phyloP scores from a whole-genome alignment of 345 rosid species.

The Nasturtium officinale region DNA sequence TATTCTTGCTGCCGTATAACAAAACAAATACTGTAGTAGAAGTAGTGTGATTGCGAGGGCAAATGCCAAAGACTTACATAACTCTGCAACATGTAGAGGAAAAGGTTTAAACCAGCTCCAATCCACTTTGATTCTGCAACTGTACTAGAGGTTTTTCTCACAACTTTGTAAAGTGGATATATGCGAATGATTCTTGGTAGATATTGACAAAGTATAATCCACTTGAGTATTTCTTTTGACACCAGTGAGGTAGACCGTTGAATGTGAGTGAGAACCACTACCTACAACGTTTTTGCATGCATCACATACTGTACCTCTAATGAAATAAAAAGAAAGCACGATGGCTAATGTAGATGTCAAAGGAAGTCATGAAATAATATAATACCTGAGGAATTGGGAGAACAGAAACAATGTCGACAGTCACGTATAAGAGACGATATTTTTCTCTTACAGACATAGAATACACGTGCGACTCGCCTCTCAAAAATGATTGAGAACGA shows the following conservation, averaged over 20 bases:
- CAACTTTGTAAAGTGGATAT: conserved; percentile 23
- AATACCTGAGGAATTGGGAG: conserved; percentile 44
- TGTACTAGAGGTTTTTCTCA: conserved; percentile 25
- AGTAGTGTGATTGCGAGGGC: too few species aligned
- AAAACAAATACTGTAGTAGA: too few species aligned
- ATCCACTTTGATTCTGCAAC: conserved; percentile 25
- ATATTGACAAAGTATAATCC: conserved; percentile 21
- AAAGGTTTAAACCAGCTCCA: conserved; percentile 36
- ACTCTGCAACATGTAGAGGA: conserved; percentile 20
- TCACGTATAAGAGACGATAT: not conserved
- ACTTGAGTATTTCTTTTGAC: conserved; percentile 17
- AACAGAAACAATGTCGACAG: conserved; percentile 30
- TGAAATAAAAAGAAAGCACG: too few species aligned
- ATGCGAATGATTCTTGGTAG: conserved; percentile 34
- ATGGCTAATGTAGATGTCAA: not conserved
- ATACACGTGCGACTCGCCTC: conserved; percentile 11
- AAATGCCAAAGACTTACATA: too few species aligned
- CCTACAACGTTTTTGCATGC: conserved; percentile 32
- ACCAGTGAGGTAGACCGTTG: not conserved
- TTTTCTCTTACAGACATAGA: not conserved
- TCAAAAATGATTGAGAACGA: not conserved
- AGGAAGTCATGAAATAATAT: not conserved
- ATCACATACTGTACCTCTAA: too few species aligned
- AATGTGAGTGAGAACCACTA: conserved; percentile 9
- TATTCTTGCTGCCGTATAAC: not conserved